phyloP scores from a whole-genome alignment of 768 basidiomycete species.

The Tephrocybe sp. region DNA sequence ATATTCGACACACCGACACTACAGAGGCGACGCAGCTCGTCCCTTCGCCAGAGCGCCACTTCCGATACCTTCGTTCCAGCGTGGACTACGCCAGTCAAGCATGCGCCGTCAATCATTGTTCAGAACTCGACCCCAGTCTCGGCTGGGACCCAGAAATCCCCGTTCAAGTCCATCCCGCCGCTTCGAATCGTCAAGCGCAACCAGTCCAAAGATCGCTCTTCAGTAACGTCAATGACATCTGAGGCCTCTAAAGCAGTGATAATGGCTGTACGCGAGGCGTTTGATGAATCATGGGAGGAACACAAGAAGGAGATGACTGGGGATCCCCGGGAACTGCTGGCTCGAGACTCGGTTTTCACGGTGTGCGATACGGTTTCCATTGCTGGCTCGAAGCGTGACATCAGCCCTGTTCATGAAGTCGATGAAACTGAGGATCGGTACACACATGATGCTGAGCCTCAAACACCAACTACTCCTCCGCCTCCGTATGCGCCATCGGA shows the following conservation, averaged over 20 bases:
- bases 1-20: conserved; percentile 5
- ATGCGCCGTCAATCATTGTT: conserved; percentile 1
- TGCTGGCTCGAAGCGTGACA: conserved; percentile 1
- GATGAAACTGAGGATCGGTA: conserved; percentile 14
- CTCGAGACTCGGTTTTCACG: conserved; percentile 18
- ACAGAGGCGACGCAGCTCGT: conserved; percentile 7
- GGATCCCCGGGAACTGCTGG: conserved; percentile 16
- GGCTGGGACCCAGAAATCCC: not conserved
- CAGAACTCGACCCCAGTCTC: conserved; percentile 3
- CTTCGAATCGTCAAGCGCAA: conserved; percentile 19
- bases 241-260: conserved; percentile 13
- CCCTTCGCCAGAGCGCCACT: conserved; percentile 8
- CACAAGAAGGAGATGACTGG: conserved; percentile 4
- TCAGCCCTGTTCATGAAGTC: not conserved
- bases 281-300: conserved; percentile 5
- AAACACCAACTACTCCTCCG: conserved; percentile 11
- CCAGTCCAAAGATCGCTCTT: not conserved
- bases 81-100: conserved; percentile 1
- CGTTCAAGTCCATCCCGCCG: conserved; percentile 7
- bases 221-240: conserved; percentile 5
- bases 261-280: conserved; percentile 16
- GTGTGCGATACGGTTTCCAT: conserved; percentile 5
- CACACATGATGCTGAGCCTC: conserved; percentile 1
- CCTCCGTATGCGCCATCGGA: conserved; percentile 14
- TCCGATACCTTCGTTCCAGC: conserved; percentile 10